A percentile compares a stretch with the other conserved stretches of the same genome.
Evolutionary conservation across 495 filamentous ascomycete species (phyloP).

Genomic region (Glarea lozoyensis): DNA sequence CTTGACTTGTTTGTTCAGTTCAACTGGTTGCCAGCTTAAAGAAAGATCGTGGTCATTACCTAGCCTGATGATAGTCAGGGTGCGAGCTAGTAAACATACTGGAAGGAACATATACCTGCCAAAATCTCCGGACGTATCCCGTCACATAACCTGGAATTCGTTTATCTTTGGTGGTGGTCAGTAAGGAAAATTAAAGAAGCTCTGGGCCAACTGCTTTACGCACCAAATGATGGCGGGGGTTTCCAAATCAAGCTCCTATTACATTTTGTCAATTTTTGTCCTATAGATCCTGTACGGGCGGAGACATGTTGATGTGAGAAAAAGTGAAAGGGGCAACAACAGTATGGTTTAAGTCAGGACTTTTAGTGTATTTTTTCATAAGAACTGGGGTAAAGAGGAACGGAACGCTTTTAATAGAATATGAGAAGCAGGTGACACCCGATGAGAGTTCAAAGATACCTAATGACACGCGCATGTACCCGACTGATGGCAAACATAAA

Average conservation of each 20-base stretch:
- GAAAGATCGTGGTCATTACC: too few relatives aligned
- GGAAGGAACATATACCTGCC: conserved; percentile 57
- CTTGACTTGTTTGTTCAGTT: conserved; percentile 39
- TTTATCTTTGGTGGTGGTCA: conserved; percentile 45
- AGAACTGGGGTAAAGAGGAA: too few relatives aligned
- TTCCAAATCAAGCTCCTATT: conserved; percentile 94
- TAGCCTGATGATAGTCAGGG: conserved; percentile 26
- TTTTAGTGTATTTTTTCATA: too few relatives aligned
- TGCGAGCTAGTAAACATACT: conserved; percentile 2
- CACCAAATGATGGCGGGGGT: conserved; percentile 92
- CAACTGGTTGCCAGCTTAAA: too few relatives aligned
- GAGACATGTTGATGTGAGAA: too few relatives aligned
- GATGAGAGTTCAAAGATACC: too few relatives aligned
- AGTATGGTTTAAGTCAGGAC: too few relatives aligned
- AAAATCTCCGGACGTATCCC: conserved; percentile 93
- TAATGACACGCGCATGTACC: too few relatives aligned
- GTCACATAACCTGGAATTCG: conserved; percentile 85
- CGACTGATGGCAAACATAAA: too few relatives aligned
- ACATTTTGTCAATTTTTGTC: conserved; percentile 15
- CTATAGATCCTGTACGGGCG: background rate
- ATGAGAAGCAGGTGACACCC: background rate
- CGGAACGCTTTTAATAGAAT: background rate
- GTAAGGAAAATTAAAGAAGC: background rate
- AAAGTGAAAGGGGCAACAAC: too few relatives aligned
- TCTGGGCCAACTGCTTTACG: too few relatives aligned